Evolutionary conservation across 2,329 filamentous ascomycete species (phyloP).

Genomic region (Claviceps sp.): DNA sequence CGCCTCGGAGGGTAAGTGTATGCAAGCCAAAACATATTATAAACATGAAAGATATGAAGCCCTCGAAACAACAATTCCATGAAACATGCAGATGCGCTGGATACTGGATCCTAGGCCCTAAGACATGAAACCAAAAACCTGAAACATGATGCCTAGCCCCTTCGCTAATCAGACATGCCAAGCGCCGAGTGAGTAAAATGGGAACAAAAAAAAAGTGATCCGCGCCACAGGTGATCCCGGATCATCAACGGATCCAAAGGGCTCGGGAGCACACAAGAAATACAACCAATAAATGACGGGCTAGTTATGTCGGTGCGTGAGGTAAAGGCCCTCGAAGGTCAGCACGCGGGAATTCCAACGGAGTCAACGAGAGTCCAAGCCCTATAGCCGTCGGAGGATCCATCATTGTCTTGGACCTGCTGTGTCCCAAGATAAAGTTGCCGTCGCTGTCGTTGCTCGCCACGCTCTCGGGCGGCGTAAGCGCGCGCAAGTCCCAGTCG

Average conservation of each 20-base stretch:
- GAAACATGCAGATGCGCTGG: too few relatives aligned
- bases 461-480: constrained; percentile 17
- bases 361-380: constrained; percentile 14
- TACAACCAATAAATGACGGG: constrained; percentile 9
- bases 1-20: not conserved
- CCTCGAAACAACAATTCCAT: too few relatives aligned
- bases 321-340: constrained; percentile 7
- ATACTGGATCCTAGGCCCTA: not conserved
- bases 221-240: not conserved
- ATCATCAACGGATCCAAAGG: not conserved
- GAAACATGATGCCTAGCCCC: not conserved
- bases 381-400: constrained; percentile 8
- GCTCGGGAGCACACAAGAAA: too few relatives aligned
- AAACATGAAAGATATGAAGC: not conserved
- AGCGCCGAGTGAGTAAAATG: not conserved
- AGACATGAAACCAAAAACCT: not conserved
- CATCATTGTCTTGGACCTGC: constrained; percentile 22
- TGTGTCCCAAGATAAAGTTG: constrained; percentile 18
- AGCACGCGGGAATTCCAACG: constrained; percentile 7
- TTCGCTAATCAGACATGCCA: not conserved
- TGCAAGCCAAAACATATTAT: not conserved
- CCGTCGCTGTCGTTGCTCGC: constrained; percentile 14
- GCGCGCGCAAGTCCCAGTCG: constrained; percentile 14
- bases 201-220: not conserved
- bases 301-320: constrained; percentile 7